Evolutionary conservation across 2,329 filamentous ascomycete species (phyloP).

Genomic region (Dactylellina leptospora): DNA sequence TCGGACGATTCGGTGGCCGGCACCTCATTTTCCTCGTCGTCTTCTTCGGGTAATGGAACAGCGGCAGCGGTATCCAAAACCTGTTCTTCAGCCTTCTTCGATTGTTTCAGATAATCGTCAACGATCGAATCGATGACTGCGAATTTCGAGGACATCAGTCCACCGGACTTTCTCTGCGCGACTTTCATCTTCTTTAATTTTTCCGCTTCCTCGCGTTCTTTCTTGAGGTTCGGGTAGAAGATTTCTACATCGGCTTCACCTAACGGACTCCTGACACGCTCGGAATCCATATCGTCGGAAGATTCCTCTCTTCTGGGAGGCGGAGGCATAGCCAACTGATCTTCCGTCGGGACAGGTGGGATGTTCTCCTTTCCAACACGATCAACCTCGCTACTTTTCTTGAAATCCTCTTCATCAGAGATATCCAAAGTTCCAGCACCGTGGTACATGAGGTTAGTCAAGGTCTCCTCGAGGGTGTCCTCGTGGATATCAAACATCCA

Average conservation of each 20-base stretch:
- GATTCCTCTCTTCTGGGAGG: slow-evolving; percentile 19
- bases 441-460: slow-evolving; percentile 92
- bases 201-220: slow-evolving; percentile 41
- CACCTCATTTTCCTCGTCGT: slow-evolving; percentile 23
- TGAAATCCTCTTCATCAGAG: slow-evolving; percentile 82
- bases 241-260: slow-evolving; percentile 50
- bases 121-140: slow-evolving; percentile 46
- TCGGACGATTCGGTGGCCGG: not conserved
- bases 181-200: slow-evolving; percentile 23
- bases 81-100: slow-evolving; percentile 9
- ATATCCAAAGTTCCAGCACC: slow-evolving; percentile 87
- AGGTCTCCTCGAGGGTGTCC: slow-evolving; percentile 87
- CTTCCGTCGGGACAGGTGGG: slow-evolving; percentile 67
- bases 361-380: slow-evolving; percentile 86
- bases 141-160: slow-evolving; percentile 29
- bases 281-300: slow-evolving; percentile 37
- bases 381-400: slow-evolving; percentile 67
- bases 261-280: slow-evolving; percentile 42
- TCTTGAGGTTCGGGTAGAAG: slow-evolving; percentile 45
- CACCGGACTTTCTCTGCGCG: slow-evolving; percentile 25
- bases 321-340: slow-evolving; percentile 50
- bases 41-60: slow-evolving; percentile 25
- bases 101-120: slow-evolving; percentile 28
- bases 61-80: slow-evolving; percentile 21
- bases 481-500: slow-evolving; percentile 97